phyloP scores from a whole-genome alignment of 331 rosid genomes.

The Erythrophleum ivorense region DNA sequence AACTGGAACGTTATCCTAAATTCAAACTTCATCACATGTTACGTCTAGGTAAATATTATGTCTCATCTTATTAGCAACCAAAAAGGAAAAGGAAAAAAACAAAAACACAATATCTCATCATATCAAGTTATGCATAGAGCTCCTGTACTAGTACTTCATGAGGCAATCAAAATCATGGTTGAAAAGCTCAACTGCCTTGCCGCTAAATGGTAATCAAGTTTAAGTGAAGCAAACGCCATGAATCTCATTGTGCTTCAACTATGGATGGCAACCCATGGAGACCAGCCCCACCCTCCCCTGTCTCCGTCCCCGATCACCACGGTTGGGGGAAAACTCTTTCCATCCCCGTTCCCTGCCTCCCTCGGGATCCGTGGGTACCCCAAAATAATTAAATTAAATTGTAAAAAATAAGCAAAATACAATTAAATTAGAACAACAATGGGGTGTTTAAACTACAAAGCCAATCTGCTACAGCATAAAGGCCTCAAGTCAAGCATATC shows the following conservation, averaged over 20 bases:
- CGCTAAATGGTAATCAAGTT: conserved; percentile 11
- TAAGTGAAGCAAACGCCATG: conserved; percentile 5
- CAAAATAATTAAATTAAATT: background rate
- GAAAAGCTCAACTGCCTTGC: background rate
- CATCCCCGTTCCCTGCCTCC: background rate
- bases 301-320: background rate
- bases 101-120: background rate
- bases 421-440: background rate
- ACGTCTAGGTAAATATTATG: background rate
- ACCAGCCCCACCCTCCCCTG: background rate
- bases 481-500: background rate
- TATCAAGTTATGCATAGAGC: background rate
- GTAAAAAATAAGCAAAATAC: background rate
- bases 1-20: background rate
- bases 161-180: background rate
- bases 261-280: background rate
- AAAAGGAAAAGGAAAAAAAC: background rate
- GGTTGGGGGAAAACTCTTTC: background rate
- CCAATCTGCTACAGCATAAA: background rate
- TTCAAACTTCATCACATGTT: background rate
- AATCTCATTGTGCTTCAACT: conserved; percentile 19
- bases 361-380: background rate
- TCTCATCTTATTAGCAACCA: conserved; percentile 5
- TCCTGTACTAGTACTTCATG: background rate
- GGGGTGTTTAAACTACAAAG: background rate